Conservation (phyloP, 495 filamentous ascomycete genomes). For the Daldinia grandis region DNA sequence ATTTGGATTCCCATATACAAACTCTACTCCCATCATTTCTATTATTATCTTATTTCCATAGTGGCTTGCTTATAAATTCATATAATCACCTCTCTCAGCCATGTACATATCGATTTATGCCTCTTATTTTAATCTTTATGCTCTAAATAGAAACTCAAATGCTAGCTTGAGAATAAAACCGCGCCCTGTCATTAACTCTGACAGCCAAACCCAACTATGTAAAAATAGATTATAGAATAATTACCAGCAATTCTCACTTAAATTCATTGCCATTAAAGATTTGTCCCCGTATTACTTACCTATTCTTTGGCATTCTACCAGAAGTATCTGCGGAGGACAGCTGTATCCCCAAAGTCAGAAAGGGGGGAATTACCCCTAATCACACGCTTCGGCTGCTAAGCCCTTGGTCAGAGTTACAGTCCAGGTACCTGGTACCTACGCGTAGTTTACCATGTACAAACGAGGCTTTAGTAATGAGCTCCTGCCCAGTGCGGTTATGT, state of each 20-base stretch:
- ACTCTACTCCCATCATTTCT: neutral
- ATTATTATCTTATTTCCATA: neutral
- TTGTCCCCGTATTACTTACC: neutral
- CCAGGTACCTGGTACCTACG: neutral
- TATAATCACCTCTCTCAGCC: neutral
- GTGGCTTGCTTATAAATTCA: neutral
- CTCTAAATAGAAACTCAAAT: neutral
- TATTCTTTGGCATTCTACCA: neutral
- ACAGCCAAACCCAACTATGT: neutral
- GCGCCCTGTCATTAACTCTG: neutral
- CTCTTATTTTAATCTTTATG: neutral
- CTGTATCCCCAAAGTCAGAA: neutral
- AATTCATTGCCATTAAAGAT: too few relatives aligned
- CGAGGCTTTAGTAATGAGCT: neutral
- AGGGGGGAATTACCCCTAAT: neutral
- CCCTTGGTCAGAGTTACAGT: neutral
- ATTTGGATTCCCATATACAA: neutral
- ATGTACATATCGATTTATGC: neutral
- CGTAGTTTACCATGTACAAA: neutral
- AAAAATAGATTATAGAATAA: neutral
- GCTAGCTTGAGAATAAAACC: neutral
- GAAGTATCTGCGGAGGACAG: neutral
- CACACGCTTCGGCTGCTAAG: neutral
- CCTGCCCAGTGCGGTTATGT: neutral
- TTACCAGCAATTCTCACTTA: neutral